Percentiles rank a stretch among this genome's conserved stretches.
These are phyloP conservation scores for Acrocalymma vagum DNA, from an alignment of 2,329 filamentous ascomycete species.

Conservation along the genomic window DNA sequence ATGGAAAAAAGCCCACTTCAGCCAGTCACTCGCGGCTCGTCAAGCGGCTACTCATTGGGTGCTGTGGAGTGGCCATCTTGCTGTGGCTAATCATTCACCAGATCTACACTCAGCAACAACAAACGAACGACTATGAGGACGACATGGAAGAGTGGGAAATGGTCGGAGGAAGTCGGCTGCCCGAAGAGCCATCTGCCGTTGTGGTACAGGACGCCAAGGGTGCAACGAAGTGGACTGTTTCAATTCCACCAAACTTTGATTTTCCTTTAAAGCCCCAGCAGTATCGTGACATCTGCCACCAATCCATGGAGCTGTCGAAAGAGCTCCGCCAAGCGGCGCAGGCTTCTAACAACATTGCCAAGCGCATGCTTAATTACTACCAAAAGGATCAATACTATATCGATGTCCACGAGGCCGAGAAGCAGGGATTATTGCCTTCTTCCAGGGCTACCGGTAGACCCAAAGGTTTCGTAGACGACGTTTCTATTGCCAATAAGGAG, in stretches of 20 bases:
- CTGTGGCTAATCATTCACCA: constrained; percentile 59
- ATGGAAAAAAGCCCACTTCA: constrained; percentile 68
- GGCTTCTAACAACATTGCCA: constrained; percentile 31
- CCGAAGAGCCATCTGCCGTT: constrained; percentile 76
- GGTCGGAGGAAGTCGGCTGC: constrained; percentile 71
- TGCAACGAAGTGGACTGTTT: constrained; percentile 79
- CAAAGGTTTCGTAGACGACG: constrained; percentile 48
- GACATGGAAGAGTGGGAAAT: constrained; percentile 67
- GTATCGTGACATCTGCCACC: constrained; percentile 74
- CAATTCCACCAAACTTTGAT: constrained; percentile 71
- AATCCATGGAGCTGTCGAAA: constrained; percentile 72
- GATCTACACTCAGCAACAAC: constrained; percentile 32
- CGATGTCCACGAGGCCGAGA: constrained; percentile 77
- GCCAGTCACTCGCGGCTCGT: constrained; percentile 63
- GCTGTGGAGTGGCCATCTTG: constrained; percentile 56
- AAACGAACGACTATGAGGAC: constrained; percentile 21
- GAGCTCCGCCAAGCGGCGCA: constrained; percentile 49
- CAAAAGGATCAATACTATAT: constrained; percentile 73
- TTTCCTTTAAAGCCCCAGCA: constrained; percentile 74
- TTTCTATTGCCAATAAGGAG: constrained; percentile 36
- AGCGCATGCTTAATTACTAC: constrained; percentile 62
- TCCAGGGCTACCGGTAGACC: constrained; percentile 48
- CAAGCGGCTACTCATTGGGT: constrained; percentile 64
- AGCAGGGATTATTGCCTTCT: constrained; percentile 66
- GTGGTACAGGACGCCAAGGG: constrained; percentile 72